Percentiles rank a stretch among this genome's conserved stretches.
Conservation (phyloP, 805 yeast genomes). For the Yamadazyma akitaensis region DNA sequence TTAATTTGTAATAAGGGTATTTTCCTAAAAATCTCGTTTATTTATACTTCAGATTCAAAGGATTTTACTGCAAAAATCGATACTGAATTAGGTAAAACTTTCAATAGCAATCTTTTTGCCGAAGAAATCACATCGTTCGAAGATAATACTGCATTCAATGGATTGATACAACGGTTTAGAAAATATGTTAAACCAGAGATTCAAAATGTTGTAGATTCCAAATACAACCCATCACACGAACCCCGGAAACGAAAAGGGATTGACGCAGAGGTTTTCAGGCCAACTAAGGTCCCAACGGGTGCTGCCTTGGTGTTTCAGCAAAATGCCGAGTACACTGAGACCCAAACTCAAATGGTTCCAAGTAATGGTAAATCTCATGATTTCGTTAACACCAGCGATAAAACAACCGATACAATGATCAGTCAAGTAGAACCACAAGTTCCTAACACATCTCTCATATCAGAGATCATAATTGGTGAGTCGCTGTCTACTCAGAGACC, state of each 20-base stretch:
- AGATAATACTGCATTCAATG: background rate
- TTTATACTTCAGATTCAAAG: background rate
- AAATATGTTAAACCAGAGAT: background rate
- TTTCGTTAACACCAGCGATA: background rate
- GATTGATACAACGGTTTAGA: background rate
- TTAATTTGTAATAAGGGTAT: background rate
- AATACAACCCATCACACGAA: background rate
- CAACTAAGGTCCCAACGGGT: background rate
- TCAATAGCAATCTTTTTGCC: background rate
- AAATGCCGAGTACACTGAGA: conserved; percentile 1
- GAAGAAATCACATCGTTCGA: background rate
- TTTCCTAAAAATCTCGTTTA: background rate
- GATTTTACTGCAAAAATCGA: background rate
- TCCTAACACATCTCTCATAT: conserved; percentile 4
- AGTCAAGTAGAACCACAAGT: conserved; percentile 7
- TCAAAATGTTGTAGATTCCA: background rate
- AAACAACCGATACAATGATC: conserved; percentile 1
- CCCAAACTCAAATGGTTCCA: background rate
- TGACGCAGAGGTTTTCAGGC: background rate
- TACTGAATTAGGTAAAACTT: background rate
- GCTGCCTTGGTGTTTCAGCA: conserved; percentile 5
- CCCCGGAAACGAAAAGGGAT: background rate
- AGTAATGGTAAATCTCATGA: background rate
- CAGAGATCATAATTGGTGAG: background rate
- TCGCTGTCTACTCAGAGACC: background rate